Evolutionary conservation across 208 protist species (phyloP).

Genomic region (Plasmodiophora brassicae): DNA sequence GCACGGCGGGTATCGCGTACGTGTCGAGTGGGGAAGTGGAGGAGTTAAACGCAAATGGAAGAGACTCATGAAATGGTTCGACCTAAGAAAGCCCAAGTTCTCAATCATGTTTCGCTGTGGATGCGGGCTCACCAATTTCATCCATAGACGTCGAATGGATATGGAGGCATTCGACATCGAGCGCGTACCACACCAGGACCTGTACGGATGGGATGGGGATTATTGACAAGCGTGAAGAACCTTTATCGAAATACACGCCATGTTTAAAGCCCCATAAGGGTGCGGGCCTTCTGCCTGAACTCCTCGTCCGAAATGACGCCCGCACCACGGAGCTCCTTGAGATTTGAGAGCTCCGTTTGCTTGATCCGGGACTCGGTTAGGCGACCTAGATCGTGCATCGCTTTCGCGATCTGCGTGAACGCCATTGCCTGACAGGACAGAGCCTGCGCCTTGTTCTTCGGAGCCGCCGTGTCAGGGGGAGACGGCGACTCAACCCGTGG

Average conservation of each 20-base stretch:
- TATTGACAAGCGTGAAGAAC: neutral
- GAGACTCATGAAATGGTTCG: neutral
- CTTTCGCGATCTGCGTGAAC: neutral
- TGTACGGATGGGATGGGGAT: neutral
- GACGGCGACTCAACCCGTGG: no score
- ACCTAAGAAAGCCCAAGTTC: neutral
- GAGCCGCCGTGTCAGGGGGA: neutral
- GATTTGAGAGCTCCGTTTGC: neutral
- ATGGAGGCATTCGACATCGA: neutral
- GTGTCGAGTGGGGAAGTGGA: constrained; percentile 10
- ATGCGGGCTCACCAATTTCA: constrained; percentile 21
- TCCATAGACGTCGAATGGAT: neutral
- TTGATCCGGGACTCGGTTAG: neutral
- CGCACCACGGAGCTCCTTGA: neutral
- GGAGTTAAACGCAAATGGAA: constrained; percentile 3
- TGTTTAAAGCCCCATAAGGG: neutral
- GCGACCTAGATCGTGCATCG: neutral
- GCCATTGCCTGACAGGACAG: neutral
- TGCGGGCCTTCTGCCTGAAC: no score
- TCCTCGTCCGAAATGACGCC: neutral
- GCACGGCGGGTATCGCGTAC: neutral
- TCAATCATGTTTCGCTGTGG: neutral
- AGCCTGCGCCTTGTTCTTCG: neutral
- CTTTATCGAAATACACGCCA: neutral
- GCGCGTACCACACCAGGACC: neutral